Evolutionary conservation across 495 filamentous ascomycete genomes (phyloP), one percentile per base, ranked within the genome.

Genomic region (Hyphodiscus hymeniophilus): DNA sequence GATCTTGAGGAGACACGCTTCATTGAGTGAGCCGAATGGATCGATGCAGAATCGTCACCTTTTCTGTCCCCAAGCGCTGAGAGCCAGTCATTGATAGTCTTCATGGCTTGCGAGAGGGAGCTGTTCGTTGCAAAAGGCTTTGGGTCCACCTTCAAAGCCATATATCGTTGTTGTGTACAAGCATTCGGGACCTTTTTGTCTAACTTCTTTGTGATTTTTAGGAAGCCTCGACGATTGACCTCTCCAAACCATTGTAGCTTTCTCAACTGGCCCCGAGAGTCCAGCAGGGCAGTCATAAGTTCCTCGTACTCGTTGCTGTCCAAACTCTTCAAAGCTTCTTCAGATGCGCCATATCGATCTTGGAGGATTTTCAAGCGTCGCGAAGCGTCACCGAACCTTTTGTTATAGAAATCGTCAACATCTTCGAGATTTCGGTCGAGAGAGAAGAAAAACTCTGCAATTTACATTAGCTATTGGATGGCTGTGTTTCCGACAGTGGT

Each of bases 221-320:
- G 75, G 58, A 98, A 98, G 0, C 92, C 92, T 48, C 86, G 77
- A 30, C 90, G 77, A 60, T 98, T 98, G 55, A 97, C 89, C 67
- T 97, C 92, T 22, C 89, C 94, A 53, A 95, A 97, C 90, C 90
- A 96, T 65, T 94, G 85, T 50, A 98, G 71, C 53, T 96, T 96
- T 35, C 91, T 77, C 48, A 96, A 64, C 51, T 92, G 85, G 40
- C 82, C 81, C 35, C 92, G 76, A 42, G 96, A 73, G 59, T 97
- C 92, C 23, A 96, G 75, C 41, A 96, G 72, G 30, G 90, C 87
- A 31, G 82, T 85, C 69, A 91, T 82, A 33, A 97, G 75, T 62
- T 98, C 92, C 58, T 92, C 86, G 21, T 77, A 72, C 57, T 97
- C 92, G 58, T 95, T 87, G 22, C 71, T 71, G 56, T 80, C 78